Conservation (phyloP, 2,329 filamentous ascomycete genomes). For the Balansia obtecta region DNA sequence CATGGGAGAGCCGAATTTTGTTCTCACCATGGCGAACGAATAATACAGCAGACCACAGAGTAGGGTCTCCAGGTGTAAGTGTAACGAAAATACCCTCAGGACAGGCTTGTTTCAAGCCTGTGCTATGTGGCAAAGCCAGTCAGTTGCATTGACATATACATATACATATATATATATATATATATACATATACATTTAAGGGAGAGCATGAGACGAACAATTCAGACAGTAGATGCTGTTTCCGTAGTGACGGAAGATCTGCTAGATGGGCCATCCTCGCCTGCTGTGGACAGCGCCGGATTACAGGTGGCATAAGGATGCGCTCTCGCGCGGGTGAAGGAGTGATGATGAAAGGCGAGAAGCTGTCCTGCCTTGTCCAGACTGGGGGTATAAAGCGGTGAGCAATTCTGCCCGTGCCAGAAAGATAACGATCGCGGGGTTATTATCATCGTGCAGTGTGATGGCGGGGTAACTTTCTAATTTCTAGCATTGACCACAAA, state of each 20-base stretch:
- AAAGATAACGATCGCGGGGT: constrained; percentile 8
- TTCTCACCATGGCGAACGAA: constrained; percentile 72
- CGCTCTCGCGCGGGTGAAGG: not conserved
- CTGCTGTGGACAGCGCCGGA: not conserved
- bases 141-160: not conserved
- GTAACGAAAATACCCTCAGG: constrained; percentile 81
- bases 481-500: not conserved
- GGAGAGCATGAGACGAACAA: constrained; percentile 48
- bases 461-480: constrained; percentile 1
- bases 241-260: constrained; percentile 45
- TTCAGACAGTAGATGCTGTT: constrained; percentile 67
- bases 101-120: constrained; percentile 68
- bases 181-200: not conserved
- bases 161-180: no score
- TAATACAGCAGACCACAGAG: constrained; percentile 79
- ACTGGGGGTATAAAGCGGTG: constrained; percentile 9
- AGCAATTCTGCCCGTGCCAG: constrained; percentile 10
- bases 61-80: constrained; percentile 68
- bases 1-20: not conserved
- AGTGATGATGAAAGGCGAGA: not conserved
- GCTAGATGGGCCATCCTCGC: constrained; percentile 20
- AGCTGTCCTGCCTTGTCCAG: not conserved
- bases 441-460: not conserved
- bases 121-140: constrained; percentile 32
- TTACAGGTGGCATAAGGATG: not conserved